phyloP scores from a whole-genome alignment of 768 basidiomycete genomes.

The Xerocomellus intermedius region DNA sequence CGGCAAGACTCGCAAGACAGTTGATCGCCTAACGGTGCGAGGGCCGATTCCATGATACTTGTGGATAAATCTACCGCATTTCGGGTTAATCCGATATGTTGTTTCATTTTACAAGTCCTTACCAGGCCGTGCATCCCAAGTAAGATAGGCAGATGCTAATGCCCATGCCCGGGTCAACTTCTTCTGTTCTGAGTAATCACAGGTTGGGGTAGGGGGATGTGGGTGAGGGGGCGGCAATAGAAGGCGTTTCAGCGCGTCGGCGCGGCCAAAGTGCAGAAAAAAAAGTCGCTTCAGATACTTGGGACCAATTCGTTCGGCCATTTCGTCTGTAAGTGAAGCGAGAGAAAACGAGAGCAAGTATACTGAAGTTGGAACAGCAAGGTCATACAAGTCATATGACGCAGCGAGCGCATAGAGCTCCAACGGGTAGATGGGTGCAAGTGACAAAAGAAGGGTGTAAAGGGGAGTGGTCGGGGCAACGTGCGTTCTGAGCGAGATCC shows the following conservation, averaged over 20 bases:
- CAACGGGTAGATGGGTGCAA: slow-evolving; percentile 66
- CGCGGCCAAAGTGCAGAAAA: slow-evolving; percentile 79
- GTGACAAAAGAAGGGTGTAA: slow-evolving; percentile 57
- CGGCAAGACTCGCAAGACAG: slow-evolving; percentile 70
- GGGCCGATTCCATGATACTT: slow-evolving; percentile 66
- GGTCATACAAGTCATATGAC: slow-evolving; percentile 60
- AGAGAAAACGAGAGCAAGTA: slow-evolving; percentile 74
- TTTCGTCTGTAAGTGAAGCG: slow-evolving; percentile 65
- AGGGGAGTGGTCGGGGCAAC: slow-evolving; percentile 55
- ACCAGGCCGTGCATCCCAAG: slow-evolving; percentile 84
- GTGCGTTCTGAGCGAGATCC: slow-evolving; percentile 48
- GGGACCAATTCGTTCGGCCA: slow-evolving; percentile 68
- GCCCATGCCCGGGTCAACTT: slow-evolving; percentile 80
- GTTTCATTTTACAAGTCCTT: slow-evolving; percentile 18
- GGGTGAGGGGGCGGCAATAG: slow-evolving; percentile 72
- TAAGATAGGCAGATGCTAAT: slow-evolving; percentile 76
- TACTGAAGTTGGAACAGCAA: slow-evolving; percentile 73
- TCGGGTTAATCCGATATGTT: slow-evolving; percentile 1
- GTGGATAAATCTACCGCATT: slow-evolving; percentile 64
- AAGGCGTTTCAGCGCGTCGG: slow-evolving; percentile 78
- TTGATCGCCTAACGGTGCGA: slow-evolving; percentile 67
- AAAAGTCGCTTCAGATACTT: slow-evolving; percentile 79
- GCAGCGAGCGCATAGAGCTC: slow-evolving; percentile 74
- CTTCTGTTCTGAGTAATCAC: slow-evolving; percentile 77
- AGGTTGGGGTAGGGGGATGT: slow-evolving; percentile 65